Percentiles rank a stretch among this genome's conserved stretches.
Evolutionary conservation across 306 rosid genomes (phyloP).

Genomic region (Casuarina glauca): DNA sequence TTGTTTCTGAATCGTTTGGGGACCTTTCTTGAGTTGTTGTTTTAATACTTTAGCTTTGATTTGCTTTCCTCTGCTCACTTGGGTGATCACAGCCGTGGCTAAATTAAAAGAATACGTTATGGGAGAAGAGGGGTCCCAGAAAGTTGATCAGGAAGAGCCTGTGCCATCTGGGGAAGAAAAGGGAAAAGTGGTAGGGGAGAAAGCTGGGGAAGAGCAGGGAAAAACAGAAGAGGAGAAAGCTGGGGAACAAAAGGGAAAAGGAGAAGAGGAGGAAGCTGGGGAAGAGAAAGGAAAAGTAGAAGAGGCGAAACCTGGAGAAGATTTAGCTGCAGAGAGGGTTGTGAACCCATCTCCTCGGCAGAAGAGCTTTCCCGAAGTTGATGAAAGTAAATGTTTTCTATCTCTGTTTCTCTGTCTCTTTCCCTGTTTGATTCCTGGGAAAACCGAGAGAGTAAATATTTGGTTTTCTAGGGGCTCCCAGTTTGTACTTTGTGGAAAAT

Average conservation of each 20-base stretch:
- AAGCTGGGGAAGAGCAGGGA: constrained; percentile 1
- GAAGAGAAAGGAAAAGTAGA: constrained; percentile 5
- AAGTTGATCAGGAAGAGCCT: constrained; percentile 26
- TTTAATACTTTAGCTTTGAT: background rate
- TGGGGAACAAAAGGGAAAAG: constrained; percentile 10
- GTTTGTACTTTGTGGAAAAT: background rate
- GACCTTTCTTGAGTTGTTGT: background rate
- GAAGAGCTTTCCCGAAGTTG: constrained; percentile 22
- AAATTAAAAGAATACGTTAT: constrained; percentile 43
- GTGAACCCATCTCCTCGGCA: constrained; percentile 23
- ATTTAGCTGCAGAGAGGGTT: constrained; percentile 24
- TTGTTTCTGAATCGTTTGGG: background rate
- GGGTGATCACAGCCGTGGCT: constrained; percentile 23
- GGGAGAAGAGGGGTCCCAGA: constrained; percentile 51
- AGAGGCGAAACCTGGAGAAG: constrained; percentile 15
- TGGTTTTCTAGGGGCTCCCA: background rate
- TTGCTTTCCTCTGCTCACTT: background rate
- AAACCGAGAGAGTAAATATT: background rate
- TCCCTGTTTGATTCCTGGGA: constrained; percentile 1
- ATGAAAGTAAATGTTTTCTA: constrained; percentile 36
- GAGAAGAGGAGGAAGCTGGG: constrained; percentile 11
- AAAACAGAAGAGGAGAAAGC: constrained; percentile 13
- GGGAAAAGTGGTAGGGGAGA: constrained; percentile 14
- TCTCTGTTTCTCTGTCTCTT: constrained; percentile 1
- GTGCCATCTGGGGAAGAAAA: background rate